phyloP scores from a whole-genome alignment of 768 basidiomycete species.

The Lactifluus echinatus region DNA sequence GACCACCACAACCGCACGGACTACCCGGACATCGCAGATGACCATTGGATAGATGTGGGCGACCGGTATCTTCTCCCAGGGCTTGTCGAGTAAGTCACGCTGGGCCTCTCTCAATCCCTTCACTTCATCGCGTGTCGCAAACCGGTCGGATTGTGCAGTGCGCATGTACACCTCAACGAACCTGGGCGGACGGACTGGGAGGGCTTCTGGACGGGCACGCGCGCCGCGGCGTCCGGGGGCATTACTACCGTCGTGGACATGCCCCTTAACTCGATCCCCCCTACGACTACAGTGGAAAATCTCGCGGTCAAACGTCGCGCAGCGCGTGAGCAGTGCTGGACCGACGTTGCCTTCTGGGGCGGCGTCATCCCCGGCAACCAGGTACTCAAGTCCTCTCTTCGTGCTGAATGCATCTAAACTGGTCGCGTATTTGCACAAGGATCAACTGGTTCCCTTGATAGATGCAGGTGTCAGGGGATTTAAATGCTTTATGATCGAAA shows the following conservation, averaged over 20 bases:
- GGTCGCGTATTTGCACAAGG: conserved; percentile 31
- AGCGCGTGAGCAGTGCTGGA: conserved; percentile 64
- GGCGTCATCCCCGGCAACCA: conserved; percentile 91
- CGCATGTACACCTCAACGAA: conserved; percentile 91
- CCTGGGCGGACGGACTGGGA: conserved; percentile 94
- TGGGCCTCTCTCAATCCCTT: background rate
- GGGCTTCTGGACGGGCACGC: conserved; percentile 86
- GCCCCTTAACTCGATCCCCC: conserved; percentile 96
- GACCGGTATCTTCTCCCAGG: conserved; percentile 41
- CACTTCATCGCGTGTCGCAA: background rate
- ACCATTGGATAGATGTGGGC: conserved; percentile 31
- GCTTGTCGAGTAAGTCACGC: conserved; percentile 42
- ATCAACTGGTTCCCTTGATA: conserved; percentile 66
- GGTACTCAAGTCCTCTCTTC: conserved; percentile 30
- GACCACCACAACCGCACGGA: conserved; percentile 15
- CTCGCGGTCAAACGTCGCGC: conserved; percentile 62
- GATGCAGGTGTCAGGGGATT: conserved; percentile 85
- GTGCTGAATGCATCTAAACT: too few relatives aligned
- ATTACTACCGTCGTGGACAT: conserved; percentile 96
- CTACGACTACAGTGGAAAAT: conserved; percentile 80
- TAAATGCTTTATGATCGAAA: conserved; percentile 95
- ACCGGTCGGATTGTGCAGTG: conserved; percentile 33
- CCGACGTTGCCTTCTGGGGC: conserved; percentile 90
- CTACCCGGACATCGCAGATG: conserved; percentile 24
- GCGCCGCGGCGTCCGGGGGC: conserved; percentile 85